These are phyloP conservation scores for Aschersonia sp. DNA, from an alignment of 2,329 filamentous ascomycete species.

Conservation along the genomic window DNA sequence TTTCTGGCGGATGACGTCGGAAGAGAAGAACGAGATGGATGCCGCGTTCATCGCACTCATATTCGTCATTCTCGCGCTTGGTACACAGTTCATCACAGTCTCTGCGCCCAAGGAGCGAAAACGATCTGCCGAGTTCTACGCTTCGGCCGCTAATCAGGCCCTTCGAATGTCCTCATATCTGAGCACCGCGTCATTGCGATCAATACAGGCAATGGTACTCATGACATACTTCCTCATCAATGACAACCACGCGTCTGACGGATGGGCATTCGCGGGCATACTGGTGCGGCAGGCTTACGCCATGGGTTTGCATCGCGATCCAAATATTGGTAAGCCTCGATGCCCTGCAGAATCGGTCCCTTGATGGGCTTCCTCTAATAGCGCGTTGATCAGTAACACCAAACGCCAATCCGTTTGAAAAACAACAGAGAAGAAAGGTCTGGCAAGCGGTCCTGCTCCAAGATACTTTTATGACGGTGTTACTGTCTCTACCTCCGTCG, in stretches of 20 bases:
- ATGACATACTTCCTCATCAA: conserved; percentile 76
- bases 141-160: conserved; percentile 66
- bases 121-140: conserved; percentile 70
- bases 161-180: conserved; percentile 63
- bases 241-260: conserved; percentile 71
- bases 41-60: conserved; percentile 57
- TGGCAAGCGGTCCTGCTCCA: conserved; percentile 74
- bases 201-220: conserved; percentile 68
- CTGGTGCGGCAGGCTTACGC: conserved; percentile 67
- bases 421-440: conserved; percentile 64
- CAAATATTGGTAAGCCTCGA: conserved; percentile 44
- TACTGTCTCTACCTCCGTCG: conserved; percentile 62
- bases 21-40: conserved; percentile 48
- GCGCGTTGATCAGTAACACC: conserved; percentile 35
- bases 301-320: conserved; percentile 68
- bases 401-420: conserved; percentile 53
- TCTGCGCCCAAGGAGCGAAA: conserved; percentile 47
- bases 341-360: too few relatives aligned
- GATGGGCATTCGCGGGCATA: conserved; percentile 70
- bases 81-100: conserved; percentile 59
- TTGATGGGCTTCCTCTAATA: too few relatives aligned
- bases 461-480: conserved; percentile 68
- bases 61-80: conserved; percentile 65
- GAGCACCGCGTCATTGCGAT: conserved; percentile 57
- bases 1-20: conserved; percentile 51